These are phyloP conservation scores for Umbelopsis sp. DNA, from an alignment of 192 early-diverging fungal genomes.

Conservation along the genomic window DNA sequence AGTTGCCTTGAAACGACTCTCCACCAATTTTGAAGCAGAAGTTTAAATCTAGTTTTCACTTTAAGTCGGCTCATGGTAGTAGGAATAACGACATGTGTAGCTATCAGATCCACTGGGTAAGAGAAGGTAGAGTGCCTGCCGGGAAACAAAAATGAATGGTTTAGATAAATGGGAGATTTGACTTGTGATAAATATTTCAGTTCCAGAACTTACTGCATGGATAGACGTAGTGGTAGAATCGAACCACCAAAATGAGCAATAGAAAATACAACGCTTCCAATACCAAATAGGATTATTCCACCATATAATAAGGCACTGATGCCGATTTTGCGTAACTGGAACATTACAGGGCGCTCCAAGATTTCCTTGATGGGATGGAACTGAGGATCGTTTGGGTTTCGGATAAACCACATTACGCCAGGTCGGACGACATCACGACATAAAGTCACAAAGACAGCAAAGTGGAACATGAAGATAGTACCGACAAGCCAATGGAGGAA, in stretches of 20 bases:
- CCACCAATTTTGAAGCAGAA: conserved; percentile 76
- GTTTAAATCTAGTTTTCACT: conserved; percentile 59
- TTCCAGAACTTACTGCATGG: conserved; percentile 57
- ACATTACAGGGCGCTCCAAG: conserved; percentile 70
- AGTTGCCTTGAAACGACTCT: conserved; percentile 56
- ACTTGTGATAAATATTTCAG: neutral
- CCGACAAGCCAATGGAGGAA: conserved; percentile 93
- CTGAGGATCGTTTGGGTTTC: conserved; percentile 94
- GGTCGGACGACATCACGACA: conserved; percentile 85
- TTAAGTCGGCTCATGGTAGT: conserved; percentile 58
- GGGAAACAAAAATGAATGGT: neutral
- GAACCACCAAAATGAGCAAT: conserved; percentile 5
- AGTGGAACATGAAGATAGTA: conserved; percentile 92
- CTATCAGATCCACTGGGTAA: conserved; percentile 74
- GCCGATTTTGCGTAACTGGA: conserved; percentile 83
- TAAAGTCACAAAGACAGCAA: conserved; percentile 83
- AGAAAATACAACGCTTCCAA: conserved; percentile 57
- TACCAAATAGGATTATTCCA: conserved; percentile 69
- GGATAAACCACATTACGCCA: conserved; percentile 98
- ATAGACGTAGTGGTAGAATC: conserved; percentile 64
- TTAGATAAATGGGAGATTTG: neutral
- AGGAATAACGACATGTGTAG: conserved; percentile 78
- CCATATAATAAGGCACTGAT: conserved; percentile 86
- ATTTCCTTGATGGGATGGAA: conserved; percentile 96
- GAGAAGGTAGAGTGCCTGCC: neutral